phyloP scores from a whole-genome alignment of 108 stramenopile species.

The Fistulifera pelliculosa region DNA sequence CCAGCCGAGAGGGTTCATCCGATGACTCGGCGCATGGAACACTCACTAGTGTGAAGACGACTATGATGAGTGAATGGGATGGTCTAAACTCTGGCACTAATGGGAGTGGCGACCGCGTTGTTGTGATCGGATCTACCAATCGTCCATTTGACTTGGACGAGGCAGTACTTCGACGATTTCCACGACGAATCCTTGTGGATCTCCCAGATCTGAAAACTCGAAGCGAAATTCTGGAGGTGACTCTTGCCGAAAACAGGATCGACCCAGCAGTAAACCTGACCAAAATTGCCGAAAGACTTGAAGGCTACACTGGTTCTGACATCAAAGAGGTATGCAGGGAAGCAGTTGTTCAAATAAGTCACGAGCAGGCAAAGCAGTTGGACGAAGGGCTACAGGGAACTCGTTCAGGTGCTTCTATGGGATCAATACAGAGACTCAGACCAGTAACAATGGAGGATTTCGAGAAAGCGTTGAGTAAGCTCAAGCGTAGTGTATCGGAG shows the following conservation, averaged over 20 bases:
- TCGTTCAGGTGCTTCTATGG: constrained; percentile 27
- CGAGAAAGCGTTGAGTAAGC: constrained; percentile 76
- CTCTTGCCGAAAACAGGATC: constrained; percentile 80
- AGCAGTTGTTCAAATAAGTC: constrained; percentile 92
- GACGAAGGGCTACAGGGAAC: constrained; percentile 55
- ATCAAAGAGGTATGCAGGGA: constrained; percentile 94
- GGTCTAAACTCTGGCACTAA: constrained; percentile 89
- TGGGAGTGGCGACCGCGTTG: constrained; percentile 82
- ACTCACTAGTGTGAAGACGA: constrained; percentile 95
- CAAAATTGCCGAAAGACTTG: constrained; percentile 78
- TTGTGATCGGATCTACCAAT: constrained; percentile 96
- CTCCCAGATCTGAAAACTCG: constrained; percentile 88
- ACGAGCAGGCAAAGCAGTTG: constrained; percentile 84
- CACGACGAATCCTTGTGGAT: constrained; percentile 94
- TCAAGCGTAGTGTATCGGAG: constrained; percentile 92
- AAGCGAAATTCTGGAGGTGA: constrained; percentile 85
- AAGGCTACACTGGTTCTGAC: constrained; percentile 96
- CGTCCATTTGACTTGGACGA: constrained; percentile 96
- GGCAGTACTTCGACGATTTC: constrained; percentile 92
- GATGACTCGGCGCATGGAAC: constrained; percentile 96
- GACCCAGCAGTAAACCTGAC: constrained; percentile 80
- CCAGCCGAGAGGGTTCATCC: constrained; percentile 80
- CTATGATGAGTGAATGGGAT: constrained; percentile 97
- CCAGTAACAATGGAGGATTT: constrained; percentile 87
- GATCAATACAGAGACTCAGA: constrained; percentile 75